These are phyloP conservation scores for Chaetomiaceae sp. DNA, from an alignment of 2,329 filamentous ascomycete genomes.

Conservation along the genomic window DNA sequence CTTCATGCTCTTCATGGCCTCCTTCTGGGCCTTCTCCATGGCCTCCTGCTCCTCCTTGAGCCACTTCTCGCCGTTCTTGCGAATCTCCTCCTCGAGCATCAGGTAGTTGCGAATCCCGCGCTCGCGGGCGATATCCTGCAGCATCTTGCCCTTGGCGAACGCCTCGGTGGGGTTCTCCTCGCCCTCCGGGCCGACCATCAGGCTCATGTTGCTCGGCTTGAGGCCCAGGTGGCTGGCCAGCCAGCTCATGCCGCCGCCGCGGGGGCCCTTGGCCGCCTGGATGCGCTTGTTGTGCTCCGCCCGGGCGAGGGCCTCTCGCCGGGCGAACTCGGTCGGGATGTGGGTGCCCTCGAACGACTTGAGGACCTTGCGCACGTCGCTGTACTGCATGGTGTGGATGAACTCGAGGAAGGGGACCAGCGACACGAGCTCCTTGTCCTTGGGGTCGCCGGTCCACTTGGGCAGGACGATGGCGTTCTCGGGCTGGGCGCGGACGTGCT, in stretches of 20 bases:
- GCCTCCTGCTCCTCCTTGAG: constrained; percentile 86
- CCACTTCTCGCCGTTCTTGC: constrained; percentile 92
- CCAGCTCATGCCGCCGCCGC: constrained; percentile 58
- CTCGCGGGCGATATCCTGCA: constrained; percentile 90
- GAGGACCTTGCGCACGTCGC: constrained; percentile 80
- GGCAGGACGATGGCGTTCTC: constrained; percentile 91
- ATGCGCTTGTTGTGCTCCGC: constrained; percentile 79
- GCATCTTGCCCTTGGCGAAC: constrained; percentile 89
- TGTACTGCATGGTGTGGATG: constrained; percentile 86
- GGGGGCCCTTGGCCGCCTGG: constrained; percentile 57
- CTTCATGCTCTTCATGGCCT: constrained; percentile 91
- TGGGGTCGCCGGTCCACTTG: constrained; percentile 80
- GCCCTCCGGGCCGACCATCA: constrained; percentile 58
- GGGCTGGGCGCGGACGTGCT: constrained; percentile 84
- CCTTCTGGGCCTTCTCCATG: constrained; percentile 84
- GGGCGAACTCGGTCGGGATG: constrained; percentile 86
- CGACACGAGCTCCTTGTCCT: constrained; percentile 80
- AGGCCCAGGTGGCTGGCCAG: constrained; percentile 72
- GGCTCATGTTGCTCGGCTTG: constrained; percentile 63
- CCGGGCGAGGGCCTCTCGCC: constrained; percentile 78
- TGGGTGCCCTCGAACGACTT: constrained; percentile 85
- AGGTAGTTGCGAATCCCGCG: constrained; percentile 88
- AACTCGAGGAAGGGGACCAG: constrained; percentile 97
- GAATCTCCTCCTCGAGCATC: constrained; percentile 82
- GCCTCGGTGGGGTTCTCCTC: constrained; percentile 70